Conservation (phyloP, 192 early-diverging fungal species). For the Mortierella claussenii region DNA sequence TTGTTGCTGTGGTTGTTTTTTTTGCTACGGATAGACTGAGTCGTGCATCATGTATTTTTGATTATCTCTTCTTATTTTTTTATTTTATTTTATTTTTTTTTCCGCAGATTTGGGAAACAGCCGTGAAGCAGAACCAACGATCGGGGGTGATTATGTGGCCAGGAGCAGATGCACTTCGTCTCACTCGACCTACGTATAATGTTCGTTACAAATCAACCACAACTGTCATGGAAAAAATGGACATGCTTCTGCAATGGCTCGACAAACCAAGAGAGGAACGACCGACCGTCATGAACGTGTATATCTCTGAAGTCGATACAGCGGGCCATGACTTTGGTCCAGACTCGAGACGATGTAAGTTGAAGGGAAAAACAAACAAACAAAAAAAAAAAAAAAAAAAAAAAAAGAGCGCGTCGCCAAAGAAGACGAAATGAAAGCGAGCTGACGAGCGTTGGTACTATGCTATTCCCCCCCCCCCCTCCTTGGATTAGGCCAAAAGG, state of each 20-base stretch:
- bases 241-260: slow-evolving; percentile 79
- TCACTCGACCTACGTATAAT: slow-evolving; percentile 71
- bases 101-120: slow-evolving; percentile 84
- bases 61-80: slow-evolving; percentile 16
- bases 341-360: slow-evolving; percentile 72
- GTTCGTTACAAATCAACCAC: slow-evolving; percentile 61
- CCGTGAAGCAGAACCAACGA: slow-evolving; percentile 73
- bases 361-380: too few relatives aligned
- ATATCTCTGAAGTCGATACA: slow-evolving; percentile 84
- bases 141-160: slow-evolving; percentile 92
- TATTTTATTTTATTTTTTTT: slow-evolving; percentile 10
- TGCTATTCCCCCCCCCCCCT: background rate
- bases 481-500: slow-evolving; percentile 18
- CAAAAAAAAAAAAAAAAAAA: too few relatives aligned
- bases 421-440: background rate
- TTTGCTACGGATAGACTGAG: too few relatives aligned
- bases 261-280: slow-evolving; percentile 74
- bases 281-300: slow-evolving; percentile 80
- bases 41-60: too few relatives aligned
- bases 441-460: background rate
- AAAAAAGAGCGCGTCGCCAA: too few relatives aligned
- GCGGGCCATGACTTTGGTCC: slow-evolving; percentile 82
- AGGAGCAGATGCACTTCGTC: slow-evolving; percentile 73
- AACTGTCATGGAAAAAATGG: slow-evolving; percentile 64
- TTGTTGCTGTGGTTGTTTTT: too few relatives aligned